Evolutionary conservation across 176 grass and related monocot genomes (phyloP), one percentile per base, ranked within the genome.

Genomic region (Carex pumila): DNA sequence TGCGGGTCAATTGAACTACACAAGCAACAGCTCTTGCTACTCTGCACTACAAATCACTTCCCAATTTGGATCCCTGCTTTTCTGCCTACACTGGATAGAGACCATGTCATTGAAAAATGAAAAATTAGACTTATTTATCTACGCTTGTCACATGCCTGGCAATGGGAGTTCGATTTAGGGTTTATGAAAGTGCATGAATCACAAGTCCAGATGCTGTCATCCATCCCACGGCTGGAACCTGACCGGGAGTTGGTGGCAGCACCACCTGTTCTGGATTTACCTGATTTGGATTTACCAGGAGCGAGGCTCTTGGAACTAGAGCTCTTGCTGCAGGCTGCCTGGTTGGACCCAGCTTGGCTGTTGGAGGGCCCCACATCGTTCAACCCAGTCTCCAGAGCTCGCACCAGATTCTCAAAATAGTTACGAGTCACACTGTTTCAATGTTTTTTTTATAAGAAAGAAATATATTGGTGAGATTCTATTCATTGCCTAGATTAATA

Each of bases 381-480:
- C 86, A 99, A 88, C 65, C 97, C 97, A 70, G 90, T 95, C 88
- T 99, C 97, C 81, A 99, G 65, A 81, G 97, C 97, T 78, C 85
- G 91, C 25, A 99, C 97, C 1, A 99, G 91, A 85, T 99, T 99
- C 85, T 99, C 97, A 84, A 99, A 99, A 86, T 99, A 99, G 88
- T 99, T 99, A 71, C 91, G 91, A 57, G 97, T 99, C 21, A 99
- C 97, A 70, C 97, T 99, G 93, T 78, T 78, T 57, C 14, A 18
- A 78, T 32, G 12, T 15, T 56, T 77, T 56, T 56, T 56, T 57
- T 19, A 19, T 11, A 71, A 78, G 13, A 34, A 56, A 78, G 25
- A 78, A 19, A 83, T 56, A 83, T 31, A 71, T 43, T 43, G 41
- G 36, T 31, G 22, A 14, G 36, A 58, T 59, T 71, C 18, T 79